These are phyloP conservation scores for Spatholobus suberectus DNA, from an alignment of 306 rosid genomes.

Conservation along the genomic window DNA sequence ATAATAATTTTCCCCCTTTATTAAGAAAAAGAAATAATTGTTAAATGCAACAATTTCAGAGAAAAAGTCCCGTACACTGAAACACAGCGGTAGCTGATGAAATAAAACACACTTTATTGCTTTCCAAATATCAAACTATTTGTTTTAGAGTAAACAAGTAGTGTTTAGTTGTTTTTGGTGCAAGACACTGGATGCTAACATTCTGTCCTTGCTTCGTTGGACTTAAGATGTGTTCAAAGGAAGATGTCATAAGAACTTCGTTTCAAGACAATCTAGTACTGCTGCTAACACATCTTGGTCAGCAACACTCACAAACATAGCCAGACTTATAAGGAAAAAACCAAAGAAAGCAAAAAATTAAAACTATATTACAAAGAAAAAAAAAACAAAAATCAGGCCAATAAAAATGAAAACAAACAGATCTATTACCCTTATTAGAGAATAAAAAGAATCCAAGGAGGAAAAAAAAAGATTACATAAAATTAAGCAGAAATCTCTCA, in stretches of 20 bases:
- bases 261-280: conserved; percentile 37
- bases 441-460: neutral
- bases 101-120: neutral
- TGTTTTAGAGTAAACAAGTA: conserved; percentile 5
- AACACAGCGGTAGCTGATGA: conserved; percentile 3
- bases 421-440: conserved; percentile 3
- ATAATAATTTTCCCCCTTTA: neutral
- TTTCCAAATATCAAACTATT: neutral
- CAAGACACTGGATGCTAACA: neutral
- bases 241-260: conserved; percentile 24
- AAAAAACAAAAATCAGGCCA: conserved; percentile 8
- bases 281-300: conserved; percentile 15
- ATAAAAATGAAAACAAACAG: neutral
- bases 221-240: conserved; percentile 36
- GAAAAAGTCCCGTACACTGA: conserved; percentile 1
- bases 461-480: neutral
- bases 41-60: conserved; percentile 16
- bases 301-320: neutral
- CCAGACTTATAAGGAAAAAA: conserved; percentile 7
- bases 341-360: neutral
- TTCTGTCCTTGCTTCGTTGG: conserved; percentile 30
- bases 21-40: neutral
- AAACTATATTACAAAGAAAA: neutral
- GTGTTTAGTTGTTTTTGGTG: conserved; percentile 25
- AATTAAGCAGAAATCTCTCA: conserved; percentile 7